Base-by-base conservation (phyloP, 2,329 filamentous ascomycete species). In the Talaromyces marneffei region DNA sequence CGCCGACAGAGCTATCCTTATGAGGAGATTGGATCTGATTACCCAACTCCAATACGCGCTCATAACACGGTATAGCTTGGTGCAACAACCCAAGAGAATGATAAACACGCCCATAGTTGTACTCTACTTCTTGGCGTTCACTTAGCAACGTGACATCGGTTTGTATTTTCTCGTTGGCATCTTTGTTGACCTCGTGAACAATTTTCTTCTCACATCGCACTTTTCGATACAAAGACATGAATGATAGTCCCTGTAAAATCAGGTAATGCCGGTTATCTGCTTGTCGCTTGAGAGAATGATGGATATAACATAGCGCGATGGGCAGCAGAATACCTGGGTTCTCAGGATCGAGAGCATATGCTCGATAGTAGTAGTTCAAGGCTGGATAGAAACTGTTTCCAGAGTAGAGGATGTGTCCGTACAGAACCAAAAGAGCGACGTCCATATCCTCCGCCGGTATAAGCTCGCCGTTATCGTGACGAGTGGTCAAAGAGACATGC, bases 211-310 rank as follows among this genome's bases (percentile, higher is more conserved):
- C 78, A 74, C 63, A 78, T 27, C 89, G 82, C 27, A 85, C 71
- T 2, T 85, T 80, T 66, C 89, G 87, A 75, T 95, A 96, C 37
- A 85, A 80, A 61, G 87, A 85, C 61, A 97, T 76, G 69, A 96
- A 97, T 0, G 87, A 81, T 56, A 97, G 82, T 0, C 92, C 94
- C 72, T 97, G 92, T 65, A 91, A 82, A 44, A 97, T 86, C 42
- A 92, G 85, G 70, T 90, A 93, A 71, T 97, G 93, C 1, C 94
- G 82, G 71, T 97, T 97, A 53, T 93, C 91, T 0, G 89, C 87
- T 73, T 96, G 91, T 2, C 93, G 85, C 74, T 97, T 97, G 70
- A 97, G 83, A 0, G 89, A 88, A 72, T 94, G 89, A 72, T 97
- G 91, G 40, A 97, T 84, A 73, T 96, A 97, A 31, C 88, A 87